Evolutionary conservation across 208 protist species (phyloP), one percentile per base, ranked within the genome.

Genomic region (Balamuthia mandrillaris): DNA sequence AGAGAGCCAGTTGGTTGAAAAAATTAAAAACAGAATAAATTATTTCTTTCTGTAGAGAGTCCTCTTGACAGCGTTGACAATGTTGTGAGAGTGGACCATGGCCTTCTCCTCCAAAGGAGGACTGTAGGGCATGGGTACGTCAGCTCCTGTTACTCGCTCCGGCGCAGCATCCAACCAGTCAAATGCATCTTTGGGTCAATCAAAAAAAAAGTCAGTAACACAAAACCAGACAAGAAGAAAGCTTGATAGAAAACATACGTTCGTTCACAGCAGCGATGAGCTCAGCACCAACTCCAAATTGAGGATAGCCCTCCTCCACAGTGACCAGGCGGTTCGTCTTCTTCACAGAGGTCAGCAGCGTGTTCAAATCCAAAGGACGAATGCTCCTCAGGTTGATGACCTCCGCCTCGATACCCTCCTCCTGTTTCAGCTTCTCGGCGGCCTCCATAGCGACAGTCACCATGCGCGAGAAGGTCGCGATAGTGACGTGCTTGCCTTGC

Each of bases 61-160:
- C 56, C 86, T 86, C 45, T 91, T 87, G n/a, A 88, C 84, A 31
- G 89, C 86, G 45, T 87, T 51, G 21, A 93, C 35, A 65, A 95
- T 83, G 70, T 91, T 91, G 35, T 82, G 18, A 21, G 70, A n/a
- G 58, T 94, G 61, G 35, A 93, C 87, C 52, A 95, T 81, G n/a
- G 91, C 86, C 41, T 81, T 24, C 42, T 61, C 44, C 88, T 99
- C 98, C 24, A 99, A 88, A 24, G 95, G 93, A 84, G 95, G 95
- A 58, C 96, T 93, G 91, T 99, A 99, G 45, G 98, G 97, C 91
- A 97, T 98, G 58, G 98, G 98, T 37, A 98, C 95, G 91, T 99
- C 98, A 29, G 96, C 97, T 81, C 97, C 98, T 41, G 96, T 95
- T 35, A 98, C 92, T 47, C 97, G 94, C 89, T 96, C 94, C 61